Percentiles rank a stretch among this genome's conserved stretches.
phyloP scores from a whole-genome alignment of 768 basidiomycete species.

The Leccinum subtestaceum region DNA sequence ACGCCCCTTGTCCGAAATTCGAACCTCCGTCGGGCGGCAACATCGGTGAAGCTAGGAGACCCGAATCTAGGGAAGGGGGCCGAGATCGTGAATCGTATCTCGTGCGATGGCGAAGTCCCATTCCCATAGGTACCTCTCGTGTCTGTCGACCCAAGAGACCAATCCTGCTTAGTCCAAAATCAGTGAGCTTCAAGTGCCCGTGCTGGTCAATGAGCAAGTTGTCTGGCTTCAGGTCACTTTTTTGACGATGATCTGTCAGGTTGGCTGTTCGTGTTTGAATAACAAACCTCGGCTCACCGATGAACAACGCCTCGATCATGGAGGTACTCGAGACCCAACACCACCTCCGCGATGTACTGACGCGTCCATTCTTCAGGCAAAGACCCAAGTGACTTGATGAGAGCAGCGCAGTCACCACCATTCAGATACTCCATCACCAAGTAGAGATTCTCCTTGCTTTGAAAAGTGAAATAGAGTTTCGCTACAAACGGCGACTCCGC shows the following conservation, averaged over 20 bases:
- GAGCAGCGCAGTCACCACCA: constrained; percentile 94
- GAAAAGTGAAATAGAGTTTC: constrained; percentile 97
- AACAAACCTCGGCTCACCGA: constrained; percentile 57
- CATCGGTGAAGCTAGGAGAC: constrained; percentile 75
- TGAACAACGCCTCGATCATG: constrained; percentile 94
- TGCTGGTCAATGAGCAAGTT: constrained; percentile 96
- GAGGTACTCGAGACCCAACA: constrained; percentile 93
- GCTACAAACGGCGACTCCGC: constrained; percentile 98
- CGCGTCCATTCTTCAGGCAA: constrained; percentile 96
- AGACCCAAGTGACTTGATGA: constrained; percentile 93
- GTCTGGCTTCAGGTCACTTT: constrained; percentile 95
- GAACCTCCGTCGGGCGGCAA: constrained; percentile 69
- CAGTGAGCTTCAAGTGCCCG: constrained; percentile 96
- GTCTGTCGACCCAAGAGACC: constrained; percentile 98
- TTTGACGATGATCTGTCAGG: constrained; percentile 9
- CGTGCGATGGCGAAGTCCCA: constrained; percentile 50
- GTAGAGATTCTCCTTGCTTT: constrained; percentile 98
- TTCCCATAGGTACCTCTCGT: constrained; percentile 51
- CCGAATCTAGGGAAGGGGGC: constrained; percentile 79
- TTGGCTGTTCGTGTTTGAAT: not conserved
- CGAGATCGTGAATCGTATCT: constrained; percentile 68
- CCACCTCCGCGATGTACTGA: constrained; percentile 94
- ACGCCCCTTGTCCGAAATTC: constrained; percentile 74
- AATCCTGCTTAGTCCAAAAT: constrained; percentile 95
- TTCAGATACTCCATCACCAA: constrained; percentile 99